Conservation (phyloP, 176 grass and related monocot genomes). For the Oryza meridionalis region DNA sequence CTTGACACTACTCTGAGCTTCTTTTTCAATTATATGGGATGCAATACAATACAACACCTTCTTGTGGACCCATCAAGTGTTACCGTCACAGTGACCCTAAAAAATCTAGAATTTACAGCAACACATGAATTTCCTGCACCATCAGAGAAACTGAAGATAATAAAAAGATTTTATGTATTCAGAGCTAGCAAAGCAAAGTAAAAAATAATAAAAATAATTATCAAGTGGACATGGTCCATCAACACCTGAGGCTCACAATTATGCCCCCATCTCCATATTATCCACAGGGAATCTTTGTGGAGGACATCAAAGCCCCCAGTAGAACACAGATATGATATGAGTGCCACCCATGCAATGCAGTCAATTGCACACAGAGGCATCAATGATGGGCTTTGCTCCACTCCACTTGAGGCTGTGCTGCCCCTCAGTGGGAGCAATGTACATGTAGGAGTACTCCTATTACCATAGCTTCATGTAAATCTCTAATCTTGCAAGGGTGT, state of each 20-base stretch:
- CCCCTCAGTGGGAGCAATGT: neutral
- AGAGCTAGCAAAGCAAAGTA: constrained; percentile 4
- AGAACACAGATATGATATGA: constrained; percentile 48
- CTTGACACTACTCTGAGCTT: constrained; percentile 51
- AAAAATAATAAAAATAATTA: neutral
- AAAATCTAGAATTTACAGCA: constrained; percentile 29
- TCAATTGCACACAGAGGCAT: constrained; percentile 46
- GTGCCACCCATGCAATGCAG: constrained; percentile 49
- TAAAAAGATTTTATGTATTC: neutral
- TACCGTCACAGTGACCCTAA: constrained; percentile 46
- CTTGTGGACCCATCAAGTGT: constrained; percentile 47
- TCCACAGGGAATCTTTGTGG: constrained; percentile 64
- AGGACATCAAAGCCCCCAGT: constrained; percentile 50
- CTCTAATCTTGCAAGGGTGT: constrained; percentile 1
- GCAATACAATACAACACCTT: constrained; percentile 11
- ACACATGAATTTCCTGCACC: constrained; percentile 20
- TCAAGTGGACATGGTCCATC: constrained; percentile 54
- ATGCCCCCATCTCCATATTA: constrained; percentile 51
- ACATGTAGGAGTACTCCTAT: no score
- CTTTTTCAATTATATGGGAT: constrained; percentile 48
- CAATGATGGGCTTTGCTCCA: constrained; percentile 43
- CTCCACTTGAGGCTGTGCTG: constrained; percentile 5
- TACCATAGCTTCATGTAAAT: neutral
- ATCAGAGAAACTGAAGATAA: constrained; percentile 2
- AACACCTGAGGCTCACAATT: constrained; percentile 54